These are phyloP conservation scores for Dissophora ornata DNA, from an alignment of 192 early-diverging fungal genomes.

Conservation along the genomic window DNA sequence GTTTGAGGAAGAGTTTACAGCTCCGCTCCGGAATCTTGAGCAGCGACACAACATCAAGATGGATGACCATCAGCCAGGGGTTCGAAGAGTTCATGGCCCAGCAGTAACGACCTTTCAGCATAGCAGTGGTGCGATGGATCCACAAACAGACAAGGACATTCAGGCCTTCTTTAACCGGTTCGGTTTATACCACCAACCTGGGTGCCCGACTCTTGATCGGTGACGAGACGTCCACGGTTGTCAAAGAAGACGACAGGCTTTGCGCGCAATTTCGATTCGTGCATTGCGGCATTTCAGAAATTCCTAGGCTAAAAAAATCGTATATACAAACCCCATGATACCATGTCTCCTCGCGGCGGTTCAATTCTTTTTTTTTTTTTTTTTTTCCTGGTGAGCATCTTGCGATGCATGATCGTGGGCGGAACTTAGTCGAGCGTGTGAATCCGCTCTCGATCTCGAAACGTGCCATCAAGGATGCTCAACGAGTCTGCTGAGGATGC, in stretches of 20 bases:
- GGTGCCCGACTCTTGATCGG: constrained; percentile 70
- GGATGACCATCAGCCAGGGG: constrained; percentile 42
- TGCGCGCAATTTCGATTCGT: too few relatives aligned
- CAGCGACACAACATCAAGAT: constrained; percentile 47
- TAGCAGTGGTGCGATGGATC: too few relatives aligned
- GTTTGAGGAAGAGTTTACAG: constrained; percentile 47
- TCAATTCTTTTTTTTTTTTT: too few relatives aligned
- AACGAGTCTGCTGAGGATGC: constrained; percentile 56
- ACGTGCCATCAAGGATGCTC: constrained; percentile 60
- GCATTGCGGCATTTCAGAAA: too few relatives aligned
- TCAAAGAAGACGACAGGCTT: too few relatives aligned
- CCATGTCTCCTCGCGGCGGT: too few relatives aligned
- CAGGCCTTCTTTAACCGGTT: constrained; percentile 68
- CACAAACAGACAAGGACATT: constrained; percentile 59
- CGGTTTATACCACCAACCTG: constrained; percentile 71
- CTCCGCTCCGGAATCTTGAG: constrained; percentile 34
- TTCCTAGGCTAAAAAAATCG: too few relatives aligned
- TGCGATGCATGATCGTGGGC: constrained; percentile 63
- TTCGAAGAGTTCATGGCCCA: constrained; percentile 38
- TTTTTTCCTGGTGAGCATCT: constrained; percentile 60
- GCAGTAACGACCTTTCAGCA: too few relatives aligned
- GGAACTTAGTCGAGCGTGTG: constrained; percentile 68
- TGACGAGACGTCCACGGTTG: too few relatives aligned
- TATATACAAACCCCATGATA: too few relatives aligned
- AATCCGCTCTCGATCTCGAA: constrained; percentile 64